Evolutionary conservation across 2,329 filamentous ascomycete genomes (phyloP), one percentile per base, ranked within the genome.

Genomic region (Hypoxylon sp.): DNA sequence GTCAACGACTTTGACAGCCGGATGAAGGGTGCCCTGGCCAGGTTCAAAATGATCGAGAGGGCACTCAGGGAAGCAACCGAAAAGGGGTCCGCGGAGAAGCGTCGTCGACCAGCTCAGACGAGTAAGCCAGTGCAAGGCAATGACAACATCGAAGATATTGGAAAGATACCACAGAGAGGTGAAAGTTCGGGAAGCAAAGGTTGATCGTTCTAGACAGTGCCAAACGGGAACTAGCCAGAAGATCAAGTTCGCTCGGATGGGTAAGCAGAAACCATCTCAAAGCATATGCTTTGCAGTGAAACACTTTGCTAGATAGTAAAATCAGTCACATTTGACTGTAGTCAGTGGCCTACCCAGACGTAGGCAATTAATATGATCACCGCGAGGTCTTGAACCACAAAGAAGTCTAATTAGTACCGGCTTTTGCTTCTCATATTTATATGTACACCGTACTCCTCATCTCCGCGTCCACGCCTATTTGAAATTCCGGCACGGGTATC

Each of bases 1-100:
- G 92, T 99, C 18, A 89, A 89, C 47, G 93, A 97, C 69, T 93
- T 96, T 69, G 95, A 99, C 69, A 21, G 97, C 72, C 83, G 93
- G 10, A 72, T 96, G 33, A 95, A 93, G 76, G 85, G 91, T 63
- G 94, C 92, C 3, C 84, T 87, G 66, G 89, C 89, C 2, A 97
- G 97, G 73, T 84, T 85, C 1, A 96, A 94, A 75, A 83, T 99
- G 42, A 87, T 98, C 40, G 89, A 95, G 73, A 88, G 88, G 58
- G 86, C 91, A 65, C 69, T 82, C 1, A 79, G 79, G 0, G 80
- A 81, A 68, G 67, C 62, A 17, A 33, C 55, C 10, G 64, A 60
- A 9, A 63, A 55, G 23, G 24, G 37, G 15, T 31, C 47, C 1
- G 18, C 43, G 6, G 60, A 33, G 10, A 40, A 49, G 8, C 43